Percentiles rank a stretch among this genome's conserved stretches.
phyloP scores from a whole-genome alignment of 129 eudicot genomes.

The Saposhnikovia divaricata region DNA sequence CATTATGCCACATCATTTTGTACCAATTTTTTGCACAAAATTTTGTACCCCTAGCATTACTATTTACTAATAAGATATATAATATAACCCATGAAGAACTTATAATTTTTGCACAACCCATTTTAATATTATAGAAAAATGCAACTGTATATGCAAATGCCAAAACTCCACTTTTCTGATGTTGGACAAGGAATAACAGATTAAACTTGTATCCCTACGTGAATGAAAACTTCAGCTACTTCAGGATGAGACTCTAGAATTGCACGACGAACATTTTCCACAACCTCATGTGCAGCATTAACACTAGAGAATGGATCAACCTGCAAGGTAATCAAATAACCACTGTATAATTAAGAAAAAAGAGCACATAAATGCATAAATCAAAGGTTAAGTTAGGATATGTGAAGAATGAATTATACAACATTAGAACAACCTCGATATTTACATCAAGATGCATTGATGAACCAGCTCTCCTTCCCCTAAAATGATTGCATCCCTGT shows the following conservation, averaged over 20 bases:
- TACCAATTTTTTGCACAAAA: no score
- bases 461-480: slow-evolving; percentile 98
- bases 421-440: slow-evolving; percentile 46
- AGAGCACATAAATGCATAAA: background rate
- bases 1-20: no score
- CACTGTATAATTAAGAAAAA: background rate
- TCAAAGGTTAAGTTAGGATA: background rate
- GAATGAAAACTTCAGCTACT: slow-evolving; percentile 95
- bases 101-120: background rate
- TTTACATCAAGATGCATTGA: slow-evolving; percentile 76
- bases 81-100: background rate
- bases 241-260: slow-evolving; percentile 69
- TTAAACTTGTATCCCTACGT: slow-evolving; percentile 42
- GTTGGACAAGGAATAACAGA: background rate
- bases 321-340: slow-evolving; percentile 25
- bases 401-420: background rate
- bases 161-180: background rate
- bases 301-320: slow-evolving; percentile 82
- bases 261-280: slow-evolving; percentile 64
- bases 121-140: no score
- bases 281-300: slow-evolving; percentile 76
- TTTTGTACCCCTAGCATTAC: no score
- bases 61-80: no score
- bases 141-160: background rate
- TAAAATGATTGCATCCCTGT: slow-evolving; percentile 78